phyloP scores from a whole-genome alignment of 2,329 filamentous ascomycete species.

The Aspergillus aculeatus region DNA sequence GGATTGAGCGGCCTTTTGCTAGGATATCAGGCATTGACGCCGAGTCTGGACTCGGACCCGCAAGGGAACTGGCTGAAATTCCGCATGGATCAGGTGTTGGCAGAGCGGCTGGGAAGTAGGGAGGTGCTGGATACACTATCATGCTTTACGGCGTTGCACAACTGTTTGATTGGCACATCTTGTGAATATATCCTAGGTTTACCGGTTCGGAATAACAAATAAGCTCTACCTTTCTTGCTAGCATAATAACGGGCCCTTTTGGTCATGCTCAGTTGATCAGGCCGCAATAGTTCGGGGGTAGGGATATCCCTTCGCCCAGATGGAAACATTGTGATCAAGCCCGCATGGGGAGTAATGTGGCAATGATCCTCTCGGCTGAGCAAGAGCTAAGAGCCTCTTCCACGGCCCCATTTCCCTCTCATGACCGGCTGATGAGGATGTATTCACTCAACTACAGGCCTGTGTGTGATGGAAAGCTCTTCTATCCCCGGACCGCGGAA shows the following conservation, averaged over 20 bases:
- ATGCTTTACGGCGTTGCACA: conserved; percentile 7
- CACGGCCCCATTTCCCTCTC: no score
- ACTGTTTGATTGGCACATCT: neutral
- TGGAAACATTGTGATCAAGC: neutral
- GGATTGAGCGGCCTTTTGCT: neutral
- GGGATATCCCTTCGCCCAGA: neutral
- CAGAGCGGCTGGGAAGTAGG: conserved; percentile 3
- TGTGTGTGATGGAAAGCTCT: neutral
- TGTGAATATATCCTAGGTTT: conserved; percentile 5
- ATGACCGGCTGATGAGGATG: no score
- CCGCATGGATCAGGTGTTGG: conserved; percentile 6
- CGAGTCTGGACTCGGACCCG: neutral
- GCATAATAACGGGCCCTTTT: neutral
- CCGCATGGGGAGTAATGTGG: neutral
- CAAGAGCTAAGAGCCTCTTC: neutral
- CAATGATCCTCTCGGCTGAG: neutral
- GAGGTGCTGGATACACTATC: conserved; percentile 1
- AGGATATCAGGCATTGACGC: neutral
- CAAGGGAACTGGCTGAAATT: neutral
- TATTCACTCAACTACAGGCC: no score
- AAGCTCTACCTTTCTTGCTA: neutral
- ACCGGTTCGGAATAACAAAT: conserved; percentile 1
- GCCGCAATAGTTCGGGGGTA: neutral
- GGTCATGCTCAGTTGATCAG: neutral
- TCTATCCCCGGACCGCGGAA: neutral